phyloP scores from a whole-genome alignment of 2,329 filamentous ascomycete species.

The Fusarium drepaniforme region DNA sequence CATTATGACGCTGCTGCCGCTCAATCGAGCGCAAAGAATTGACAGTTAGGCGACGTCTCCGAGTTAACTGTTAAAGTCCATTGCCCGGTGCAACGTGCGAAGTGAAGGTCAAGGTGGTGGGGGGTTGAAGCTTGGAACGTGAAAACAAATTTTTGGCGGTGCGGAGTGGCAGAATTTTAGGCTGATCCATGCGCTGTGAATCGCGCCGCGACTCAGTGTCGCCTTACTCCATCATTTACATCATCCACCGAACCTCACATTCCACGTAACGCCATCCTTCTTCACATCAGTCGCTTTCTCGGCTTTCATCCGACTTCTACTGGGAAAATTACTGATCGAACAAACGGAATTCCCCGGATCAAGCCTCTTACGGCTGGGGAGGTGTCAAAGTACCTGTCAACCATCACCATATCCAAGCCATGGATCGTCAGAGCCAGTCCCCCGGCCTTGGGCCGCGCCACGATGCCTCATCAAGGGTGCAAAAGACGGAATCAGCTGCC shows the following conservation, averaged over 20 bases:
- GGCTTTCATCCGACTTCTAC: not conserved
- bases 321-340: not conserved
- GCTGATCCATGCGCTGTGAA: constrained; percentile 14
- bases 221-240: constrained; percentile 23
- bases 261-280: not conserved
- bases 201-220: constrained; percentile 27
- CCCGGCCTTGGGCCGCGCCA: constrained; percentile 68
- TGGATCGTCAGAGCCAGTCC: constrained; percentile 66
- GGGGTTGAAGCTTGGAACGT: constrained; percentile 23
- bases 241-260: constrained; percentile 17
- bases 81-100: constrained; percentile 34
- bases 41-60: constrained; percentile 39
- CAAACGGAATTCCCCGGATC: not conserved
- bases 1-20: constrained; percentile 58
- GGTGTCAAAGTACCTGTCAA: not conserved
- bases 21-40: constrained; percentile 31
- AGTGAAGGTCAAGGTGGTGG: constrained; percentile 39
- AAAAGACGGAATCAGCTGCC: constrained; percentile 69
- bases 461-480: constrained; percentile 65
- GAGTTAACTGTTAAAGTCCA: constrained; percentile 40
- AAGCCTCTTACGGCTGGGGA: not conserved
- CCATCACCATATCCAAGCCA: constrained; percentile 37
- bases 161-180: constrained; percentile 55
- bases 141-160: constrained; percentile 61
- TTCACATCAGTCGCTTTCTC: not conserved